Evolutionary conservation across 192 early-diverging fungal species (phyloP), one percentile per base, ranked within the genome.

Genomic region (Chytriomyces sp.): DNA sequence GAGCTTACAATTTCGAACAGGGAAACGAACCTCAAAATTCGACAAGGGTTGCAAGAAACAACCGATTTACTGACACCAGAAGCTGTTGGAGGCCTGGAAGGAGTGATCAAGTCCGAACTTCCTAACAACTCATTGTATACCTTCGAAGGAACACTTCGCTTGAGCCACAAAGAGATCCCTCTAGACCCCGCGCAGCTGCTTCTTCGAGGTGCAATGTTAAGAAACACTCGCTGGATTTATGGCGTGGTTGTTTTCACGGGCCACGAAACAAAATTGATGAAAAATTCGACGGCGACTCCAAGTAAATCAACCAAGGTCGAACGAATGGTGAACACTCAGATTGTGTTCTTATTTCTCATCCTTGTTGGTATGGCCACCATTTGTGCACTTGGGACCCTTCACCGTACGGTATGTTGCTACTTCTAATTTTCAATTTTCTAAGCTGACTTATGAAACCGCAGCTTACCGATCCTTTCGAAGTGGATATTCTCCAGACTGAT

Each of bases 51-150:
- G 2, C 88, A 91, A 14, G 93, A 98, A 72, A 99, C 96, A 3
- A 84, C 91, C 1, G 77, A 82, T 44, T 34, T 93, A 31, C 75
- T 93, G 40, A 90, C 89, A 7, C 90, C 95, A 2, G 79, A 84
- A 0, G 88, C 92, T 3, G 86, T 89, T 17, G 82, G 89, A 4
- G 76, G 63, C 10, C 61, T 86, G 56, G 83, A 86, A 52, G 93
- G 93, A 5, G 79, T 90, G 19, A 85, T 99, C 54, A 92, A 93
- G 69, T 96, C 94, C 3, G 96, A 99, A 78, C 86, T 90, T 30
- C 95, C 96, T 12, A 99, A 98, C 81, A 95, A 96, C 80, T 90
- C 90, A 52, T 83, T 99, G n/a, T 99, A 99, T 81, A 96, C 94
- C 4, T 99, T 90, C 64, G 93, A 96, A 73, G 96, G 93, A 38